These are phyloP conservation scores for Ustilago hordei DNA, from an alignment of 1,284 basidiomycete species.

Conservation along the genomic window DNA sequence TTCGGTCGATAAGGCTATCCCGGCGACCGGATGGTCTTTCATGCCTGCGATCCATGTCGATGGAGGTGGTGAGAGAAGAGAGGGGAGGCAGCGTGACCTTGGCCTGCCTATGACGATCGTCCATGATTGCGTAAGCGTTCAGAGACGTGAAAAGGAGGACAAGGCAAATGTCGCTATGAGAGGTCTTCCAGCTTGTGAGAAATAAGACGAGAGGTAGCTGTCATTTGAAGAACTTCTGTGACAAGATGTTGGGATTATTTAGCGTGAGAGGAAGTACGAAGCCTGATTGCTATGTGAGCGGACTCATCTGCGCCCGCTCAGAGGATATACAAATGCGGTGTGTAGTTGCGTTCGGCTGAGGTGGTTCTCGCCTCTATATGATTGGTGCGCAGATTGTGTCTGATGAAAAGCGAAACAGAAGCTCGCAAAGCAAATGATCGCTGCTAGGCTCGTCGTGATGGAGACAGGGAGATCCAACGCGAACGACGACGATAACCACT, in stretches of 20 bases:
- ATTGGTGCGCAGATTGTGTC: background rate
- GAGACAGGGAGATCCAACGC: background rate
- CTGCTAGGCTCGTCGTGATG: background rate
- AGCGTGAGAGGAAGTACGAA: background rate
- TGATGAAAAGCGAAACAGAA: background rate
- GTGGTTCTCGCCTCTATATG: background rate
- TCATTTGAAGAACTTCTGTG: conserved; percentile 5
- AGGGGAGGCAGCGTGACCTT: conserved; percentile 44
- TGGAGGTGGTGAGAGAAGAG: conserved; percentile 37
- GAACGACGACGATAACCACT: background rate
- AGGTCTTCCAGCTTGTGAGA: background rate
- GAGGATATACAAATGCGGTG: background rate
- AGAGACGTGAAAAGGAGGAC: background rate
- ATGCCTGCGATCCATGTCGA: conserved; percentile 19
- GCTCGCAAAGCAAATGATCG: conserved; percentile 19
- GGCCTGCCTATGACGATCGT: conserved; percentile 7
- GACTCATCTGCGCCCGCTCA: background rate
- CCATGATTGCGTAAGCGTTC: conserved; percentile 15
- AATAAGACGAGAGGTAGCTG: background rate
- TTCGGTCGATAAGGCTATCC: background rate
- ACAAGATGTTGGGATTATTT: background rate
- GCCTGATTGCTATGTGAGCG: background rate
- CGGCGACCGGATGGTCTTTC: background rate
- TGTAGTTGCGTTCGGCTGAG: background rate
- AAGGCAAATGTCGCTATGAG: background rate